Evolutionary conservation across 371 early-diverging fungal genomes (phyloP).

Genomic region (Lichtheimia ornata): DNA sequence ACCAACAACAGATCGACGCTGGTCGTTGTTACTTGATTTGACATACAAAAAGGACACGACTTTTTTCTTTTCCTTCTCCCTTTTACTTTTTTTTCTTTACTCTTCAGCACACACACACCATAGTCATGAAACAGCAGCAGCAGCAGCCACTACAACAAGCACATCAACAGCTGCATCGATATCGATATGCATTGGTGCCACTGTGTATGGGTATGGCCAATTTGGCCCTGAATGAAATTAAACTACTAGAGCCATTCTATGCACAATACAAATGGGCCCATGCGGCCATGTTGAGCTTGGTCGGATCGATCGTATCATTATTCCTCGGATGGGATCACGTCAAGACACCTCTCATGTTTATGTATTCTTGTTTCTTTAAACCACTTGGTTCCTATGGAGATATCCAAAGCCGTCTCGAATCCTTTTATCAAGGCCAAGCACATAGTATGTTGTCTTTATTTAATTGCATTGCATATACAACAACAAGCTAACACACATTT

Average conservation of each 20-base stretch:
- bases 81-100: conserved; percentile 10
- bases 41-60: not conserved
- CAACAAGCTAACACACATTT: not conserved
- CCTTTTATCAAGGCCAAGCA: conserved; percentile 78
- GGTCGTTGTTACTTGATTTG: not conserved
- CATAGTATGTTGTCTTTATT: conserved; percentile 50
- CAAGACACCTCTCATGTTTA: conserved; percentile 54
- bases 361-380: conserved; percentile 78
- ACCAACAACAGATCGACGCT: too few species aligned
- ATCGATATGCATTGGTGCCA: conserved; percentile 19
- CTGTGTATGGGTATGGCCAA: conserved; percentile 26
- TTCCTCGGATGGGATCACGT: conserved; percentile 40
- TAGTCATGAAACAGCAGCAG: too few species aligned
- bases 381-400: conserved; percentile 66
- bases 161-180: conserved; percentile 2
- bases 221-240: conserved; percentile 13
- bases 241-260: conserved; percentile 24
- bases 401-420: conserved; percentile 68
- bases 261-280: conserved; percentile 28
- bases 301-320: conserved; percentile 21
- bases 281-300: conserved; percentile 19
- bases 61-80: not conserved
- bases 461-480: not conserved
- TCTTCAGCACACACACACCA: conserved; percentile 5
- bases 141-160: conserved; percentile 6